A percentile compares a stretch with the other conserved stretches of the same genome.
Evolutionary conservation across 176 grass and related monocot species (phyloP).

Genomic region (Phoenix dactylifera): DNA sequence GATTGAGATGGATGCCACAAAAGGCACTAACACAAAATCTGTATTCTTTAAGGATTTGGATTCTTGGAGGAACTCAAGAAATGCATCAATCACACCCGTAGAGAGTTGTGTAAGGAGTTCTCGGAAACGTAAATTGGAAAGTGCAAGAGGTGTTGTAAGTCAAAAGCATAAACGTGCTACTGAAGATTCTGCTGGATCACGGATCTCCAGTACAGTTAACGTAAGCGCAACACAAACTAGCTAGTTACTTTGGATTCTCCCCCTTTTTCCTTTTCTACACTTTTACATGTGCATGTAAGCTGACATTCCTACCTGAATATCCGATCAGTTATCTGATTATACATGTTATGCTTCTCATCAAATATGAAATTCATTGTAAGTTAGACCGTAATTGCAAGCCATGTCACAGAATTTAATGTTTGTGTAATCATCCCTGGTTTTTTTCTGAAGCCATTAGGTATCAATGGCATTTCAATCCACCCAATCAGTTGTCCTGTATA

Average conservation of each 20-base stretch:
- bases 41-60: slow-evolving; percentile 19
- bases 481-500: too few species aligned
- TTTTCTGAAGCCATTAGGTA: too few species aligned
- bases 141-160: slow-evolving; percentile 12
- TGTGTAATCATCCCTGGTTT: too few species aligned
- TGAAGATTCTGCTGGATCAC: slow-evolving; percentile 7
- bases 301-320: too few species aligned
- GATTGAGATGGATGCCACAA: slow-evolving; percentile 4
- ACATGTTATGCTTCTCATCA: too few species aligned
- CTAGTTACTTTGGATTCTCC: neutral
- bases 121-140: neutral
- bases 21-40: slow-evolving; percentile 15
- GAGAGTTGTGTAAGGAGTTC: neutral
- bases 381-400: too few species aligned
- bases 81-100: neutral
- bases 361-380: too few species aligned
- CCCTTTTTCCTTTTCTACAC: neutral
- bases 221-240: slow-evolving; percentile 41
- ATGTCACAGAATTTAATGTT: too few species aligned
- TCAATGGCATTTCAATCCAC: too few species aligned
- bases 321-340: too few species aligned
- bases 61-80: slow-evolving; percentile 14
- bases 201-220: slow-evolving; percentile 4
- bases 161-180: slow-evolving; percentile 35
- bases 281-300: neutral